Base-by-base conservation (phyloP, 2,329 filamentous ascomycete species). In the Delphinella strobiligena region DNA sequence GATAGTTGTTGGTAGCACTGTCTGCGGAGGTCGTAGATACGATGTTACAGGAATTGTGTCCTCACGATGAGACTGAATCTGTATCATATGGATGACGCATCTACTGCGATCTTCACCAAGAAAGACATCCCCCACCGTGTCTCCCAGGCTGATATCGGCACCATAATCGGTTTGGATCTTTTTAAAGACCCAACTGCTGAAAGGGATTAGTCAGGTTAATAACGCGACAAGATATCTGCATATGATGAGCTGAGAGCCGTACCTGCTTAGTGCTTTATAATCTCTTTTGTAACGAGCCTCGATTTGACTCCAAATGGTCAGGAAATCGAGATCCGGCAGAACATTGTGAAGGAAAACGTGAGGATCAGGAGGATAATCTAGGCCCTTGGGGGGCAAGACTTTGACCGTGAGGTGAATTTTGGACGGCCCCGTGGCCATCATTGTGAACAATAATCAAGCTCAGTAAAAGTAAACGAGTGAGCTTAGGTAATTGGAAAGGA, bases 131-230 rank as follows among this genome's bases (percentile, higher is more conserved):
- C 47, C 44, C 30, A 61, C 56, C 4, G 54, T 57, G 44, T 61
- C 57, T 35, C 49, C 43, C 19, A 60, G 33, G 45, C 58, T 56
- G 15, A 61, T 51, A 38, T 61, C 59, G 48, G 53, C 58, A 36
- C 54, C 55, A 44, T 54, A 53, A 24, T 46, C 51, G 42, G 59
- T 56, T 38, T 58, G 56, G 7, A 61, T 47, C 41, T 58, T 58
- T 42, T 56, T 56, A 50, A 61, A 56, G 30, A 47, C 49, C 44
- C 57, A 61, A 24, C 44, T 41, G 12, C 51, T 58, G 36, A 1
- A n/a, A n/a, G n/a, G n/a, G n/a, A n/a, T n/a, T 34, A 52, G 46
- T 35, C 35, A 7, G 50, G 49, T 44, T 52, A 46, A n/a, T n/a
- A n/a, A n/a, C 9, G 15, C 2, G 15, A 4, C 2, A 9, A 18